Base-by-base conservation (phyloP, 164 flowering plant genomes). In the Stephania yunnanensis region DNA sequence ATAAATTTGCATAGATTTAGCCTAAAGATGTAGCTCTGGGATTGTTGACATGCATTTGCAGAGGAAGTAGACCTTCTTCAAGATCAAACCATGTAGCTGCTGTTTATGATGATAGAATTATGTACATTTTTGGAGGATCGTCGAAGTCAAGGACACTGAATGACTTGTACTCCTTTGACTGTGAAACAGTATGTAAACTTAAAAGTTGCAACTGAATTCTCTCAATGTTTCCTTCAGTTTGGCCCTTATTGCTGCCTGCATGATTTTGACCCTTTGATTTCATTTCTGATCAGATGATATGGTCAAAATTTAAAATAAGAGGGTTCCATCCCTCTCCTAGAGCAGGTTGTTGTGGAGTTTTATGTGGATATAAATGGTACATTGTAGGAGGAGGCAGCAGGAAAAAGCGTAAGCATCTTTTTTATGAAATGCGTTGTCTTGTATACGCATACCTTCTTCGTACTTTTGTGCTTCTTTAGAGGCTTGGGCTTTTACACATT, bases 301-400 rank as follows among this genome's bases (percentile, higher is more conserved):
- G 99, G 99, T 86, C 98, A 75, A 87, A 95, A 82, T 89, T 89
- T 61, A 95, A 92, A 84, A 80, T 84, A 48, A 78, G 82, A 70
- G 97, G 95, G 68, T 95, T 89, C 77, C 96, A 90, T 84, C 99
- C 99, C 76, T 88, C 97, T 36, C 97, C 99, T 20, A 87, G 99
- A 84, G 88, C 98, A 66, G 97, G 99, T 76, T 89, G 92, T 78
- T 88, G 97, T 83, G 98, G 99, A 64, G 90, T 91, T 73, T 78
- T 95, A 53, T 89, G 87, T 80, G 99, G 99, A 80, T 85, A 91
- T 12, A 92, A 95, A 78, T 95, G 99, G 99, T 92, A 89, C 75
- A 95, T 95, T 71, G 86, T 89, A n/a, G 99, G 99, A 30, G 99
- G 99, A 76, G 98, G 97, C 74, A 89, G 94, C 88, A 87, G 83